phyloP scores from a whole-genome alignment of 495 filamentous ascomycete species.

The Letharia columbiana region DNA sequence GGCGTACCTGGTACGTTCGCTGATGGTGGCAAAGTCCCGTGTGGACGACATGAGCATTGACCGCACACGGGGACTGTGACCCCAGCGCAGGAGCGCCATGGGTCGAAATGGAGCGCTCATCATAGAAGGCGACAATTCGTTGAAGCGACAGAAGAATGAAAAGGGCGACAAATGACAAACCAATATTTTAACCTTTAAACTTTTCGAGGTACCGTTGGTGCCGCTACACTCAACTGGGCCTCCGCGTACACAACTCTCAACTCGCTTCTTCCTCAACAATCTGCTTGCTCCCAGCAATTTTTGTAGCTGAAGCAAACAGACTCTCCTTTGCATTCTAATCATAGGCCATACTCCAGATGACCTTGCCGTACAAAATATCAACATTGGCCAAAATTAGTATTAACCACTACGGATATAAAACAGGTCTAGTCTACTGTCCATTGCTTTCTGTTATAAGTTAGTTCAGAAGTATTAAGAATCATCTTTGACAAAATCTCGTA shows the following conservation, averaged over 20 bases:
- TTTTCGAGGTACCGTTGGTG: not conserved
- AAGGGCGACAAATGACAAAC: too few species aligned
- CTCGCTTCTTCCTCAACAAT: not conserved
- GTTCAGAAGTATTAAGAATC: too few species aligned
- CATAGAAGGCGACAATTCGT: not conserved
- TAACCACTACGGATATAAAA: not conserved
- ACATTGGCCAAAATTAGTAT: not conserved
- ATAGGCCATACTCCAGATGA: not conserved
- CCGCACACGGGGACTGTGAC: constrained; percentile 27
- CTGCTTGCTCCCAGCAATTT: too few species aligned
- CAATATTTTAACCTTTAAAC: not conserved
- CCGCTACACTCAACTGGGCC: constrained; percentile 4
- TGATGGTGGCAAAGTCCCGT: constrained; percentile 38
- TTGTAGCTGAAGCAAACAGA: too few species aligned
- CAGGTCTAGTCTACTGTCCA: too few species aligned
- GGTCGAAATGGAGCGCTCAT: constrained; percentile 36
- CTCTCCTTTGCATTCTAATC: not conserved
- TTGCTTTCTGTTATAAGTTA: too few species aligned
- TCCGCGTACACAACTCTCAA: not conserved
- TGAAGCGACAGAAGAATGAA: not conserved
- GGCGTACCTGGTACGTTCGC: constrained; percentile 33
- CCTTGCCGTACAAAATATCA: not conserved
- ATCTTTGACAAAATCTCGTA: not conserved
- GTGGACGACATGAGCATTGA: constrained; percentile 15
- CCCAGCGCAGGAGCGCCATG: constrained; percentile 30